Conservation (phyloP, 345 rosid species). For the Corymbia maculata region DNA sequence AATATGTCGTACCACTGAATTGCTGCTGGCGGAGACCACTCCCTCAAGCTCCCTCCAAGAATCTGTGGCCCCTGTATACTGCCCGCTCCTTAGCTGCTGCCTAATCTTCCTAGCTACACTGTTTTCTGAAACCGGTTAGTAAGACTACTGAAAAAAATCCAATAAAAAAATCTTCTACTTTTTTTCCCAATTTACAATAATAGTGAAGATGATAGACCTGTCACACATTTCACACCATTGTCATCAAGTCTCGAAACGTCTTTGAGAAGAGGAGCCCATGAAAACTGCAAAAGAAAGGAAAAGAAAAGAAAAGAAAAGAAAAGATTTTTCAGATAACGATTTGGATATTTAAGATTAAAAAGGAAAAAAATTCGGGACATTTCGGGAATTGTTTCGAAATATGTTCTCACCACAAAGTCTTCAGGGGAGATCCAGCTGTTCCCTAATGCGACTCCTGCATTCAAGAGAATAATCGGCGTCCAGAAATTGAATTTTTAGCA, state of each 20-base stretch:
- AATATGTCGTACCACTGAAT: slow-evolving; percentile 40
- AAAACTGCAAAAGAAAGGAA: slow-evolving; percentile 34
- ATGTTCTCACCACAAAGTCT: background rate
- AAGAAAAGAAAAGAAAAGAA: background rate
- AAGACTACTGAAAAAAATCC: background rate
- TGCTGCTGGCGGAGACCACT: slow-evolving; percentile 26
- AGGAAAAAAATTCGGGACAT: background rate
- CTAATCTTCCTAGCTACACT: slow-evolving; percentile 57
- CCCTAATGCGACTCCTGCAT: background rate
- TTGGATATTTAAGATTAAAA: background rate
- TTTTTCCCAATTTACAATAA: background rate
- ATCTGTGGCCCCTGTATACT: slow-evolving; percentile 39
- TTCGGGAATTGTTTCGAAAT: background rate
- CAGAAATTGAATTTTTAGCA: background rate
- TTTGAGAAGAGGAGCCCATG: slow-evolving; percentile 91
- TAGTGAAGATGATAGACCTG: slow-evolving; percentile 20
- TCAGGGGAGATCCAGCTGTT: background rate
- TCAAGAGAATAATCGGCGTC: background rate
- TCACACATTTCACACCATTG: slow-evolving; percentile 41
- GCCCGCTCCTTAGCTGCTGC: slow-evolving; percentile 38
- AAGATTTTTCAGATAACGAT: background rate
- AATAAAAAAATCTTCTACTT: background rate
- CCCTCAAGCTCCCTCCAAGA: slow-evolving; percentile 57
- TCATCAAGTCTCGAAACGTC: slow-evolving; percentile 61
- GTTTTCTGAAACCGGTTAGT: background rate